Base-by-base conservation (phyloP, 2,329 filamentous ascomycete species). In the Phialophora expanda region DNA sequence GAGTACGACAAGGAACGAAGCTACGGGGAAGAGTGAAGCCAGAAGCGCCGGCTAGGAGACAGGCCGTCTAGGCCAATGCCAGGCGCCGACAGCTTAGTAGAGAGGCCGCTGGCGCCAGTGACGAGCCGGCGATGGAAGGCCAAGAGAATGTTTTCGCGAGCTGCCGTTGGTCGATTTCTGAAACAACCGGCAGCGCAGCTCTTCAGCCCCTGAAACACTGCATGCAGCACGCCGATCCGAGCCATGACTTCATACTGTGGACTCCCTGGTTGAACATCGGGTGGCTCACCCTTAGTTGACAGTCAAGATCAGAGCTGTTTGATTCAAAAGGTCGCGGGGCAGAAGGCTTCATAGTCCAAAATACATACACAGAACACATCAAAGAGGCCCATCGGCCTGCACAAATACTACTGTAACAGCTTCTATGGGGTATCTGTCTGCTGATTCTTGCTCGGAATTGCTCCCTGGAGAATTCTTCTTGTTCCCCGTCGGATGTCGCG, bases 161-260 rank as follows among this genome's bases (percentile, higher is more conserved):
- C 14, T 20, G 56, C 22, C 8, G 48, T 44, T 61, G 58, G 58
- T 61, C 34, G 30, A 38, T 38, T 48, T 41, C 46, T 53, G 46
- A 61, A 61, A 61, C 58, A 38, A 30, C 28, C 28, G 48, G 26
- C 57, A 14, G 55, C 55, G n/a, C 48, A 53, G 26, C 11, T 26
- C 48, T 6, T 12, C 20, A 26, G n/a, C 28, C 53, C 53, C 53
- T 55, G 53, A 55, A 55, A 55, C 53, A 32, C 53, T n/a, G 26
- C 53, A 55, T 55, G 53, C 28, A 55, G 53, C 53, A 55, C 1
- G 12, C 53, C 53, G 28, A 20, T 30, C 14, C 6, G 20, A 12
- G 12, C 8, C 14, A 28, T 17, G 48, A 28, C n/a, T 51, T 51
- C 48, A 28, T 51, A 51, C 48, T 14, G 8, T 4, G 46, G 5